phyloP scores from a whole-genome alignment of 495 filamentous ascomycete genomes.

The Penicillium malachiteum region DNA sequence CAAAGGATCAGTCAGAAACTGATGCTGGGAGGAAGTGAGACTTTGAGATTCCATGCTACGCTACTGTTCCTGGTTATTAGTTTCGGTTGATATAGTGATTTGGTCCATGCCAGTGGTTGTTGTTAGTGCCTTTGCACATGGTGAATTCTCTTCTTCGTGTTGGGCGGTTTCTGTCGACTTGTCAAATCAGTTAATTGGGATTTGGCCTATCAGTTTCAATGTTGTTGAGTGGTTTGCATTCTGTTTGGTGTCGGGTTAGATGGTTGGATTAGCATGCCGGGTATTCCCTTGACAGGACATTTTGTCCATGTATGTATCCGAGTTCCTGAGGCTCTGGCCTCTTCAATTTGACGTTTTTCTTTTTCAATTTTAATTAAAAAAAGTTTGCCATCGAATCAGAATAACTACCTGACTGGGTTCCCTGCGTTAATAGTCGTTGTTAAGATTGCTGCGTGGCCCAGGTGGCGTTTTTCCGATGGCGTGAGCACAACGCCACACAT shows the following conservation, averaged over 20 bases:
- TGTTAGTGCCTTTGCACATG: no score
- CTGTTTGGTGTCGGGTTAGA: not conserved
- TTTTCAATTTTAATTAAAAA: not conserved
- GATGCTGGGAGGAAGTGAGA: no score
- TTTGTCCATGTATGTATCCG: not conserved
- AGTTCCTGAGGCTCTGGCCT: not conserved
- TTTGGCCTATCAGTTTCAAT: no score
- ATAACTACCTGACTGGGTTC: not conserved
- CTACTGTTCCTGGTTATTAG: no score
- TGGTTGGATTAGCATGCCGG: not conserved
- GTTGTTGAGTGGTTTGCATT: not conserved
- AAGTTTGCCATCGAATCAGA: not conserved
- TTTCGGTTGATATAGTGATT: no score
- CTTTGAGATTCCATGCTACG: no score
- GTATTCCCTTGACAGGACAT: not conserved
- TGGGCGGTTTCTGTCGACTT: no score
- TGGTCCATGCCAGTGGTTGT: no score
- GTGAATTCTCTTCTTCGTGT: no score
- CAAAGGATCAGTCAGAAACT: no score
- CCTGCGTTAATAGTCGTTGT: not conserved
- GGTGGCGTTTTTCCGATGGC: not conserved
- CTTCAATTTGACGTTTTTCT: not conserved
- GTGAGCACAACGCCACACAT: constrained; percentile 1
- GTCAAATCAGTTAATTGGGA: no score
- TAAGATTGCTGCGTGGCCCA: not conserved